A percentile compares a stretch with the other conserved stretches of the same genome.
These are phyloP conservation scores for Mimosa bimucronata DNA, from an alignment of 306 rosid genomes.

Conservation along the genomic window DNA sequence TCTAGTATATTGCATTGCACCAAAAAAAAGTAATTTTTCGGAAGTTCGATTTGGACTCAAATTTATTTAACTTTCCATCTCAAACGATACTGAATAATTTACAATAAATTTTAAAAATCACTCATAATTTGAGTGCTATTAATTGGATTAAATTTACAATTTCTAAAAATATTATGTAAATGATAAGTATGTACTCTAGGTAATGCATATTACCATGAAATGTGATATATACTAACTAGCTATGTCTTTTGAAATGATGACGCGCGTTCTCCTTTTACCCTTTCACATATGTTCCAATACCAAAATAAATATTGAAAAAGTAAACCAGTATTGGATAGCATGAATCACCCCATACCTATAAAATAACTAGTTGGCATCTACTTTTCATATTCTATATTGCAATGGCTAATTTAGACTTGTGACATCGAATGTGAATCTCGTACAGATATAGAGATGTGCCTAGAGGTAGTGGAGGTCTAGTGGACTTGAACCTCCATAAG, in stretches of 20 bases:
- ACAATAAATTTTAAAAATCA: neutral
- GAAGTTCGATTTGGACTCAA: neutral
- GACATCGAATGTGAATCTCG: neutral
- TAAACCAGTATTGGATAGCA: neutral
- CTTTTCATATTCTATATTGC: neutral
- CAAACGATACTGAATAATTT: neutral
- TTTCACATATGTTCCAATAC: neutral
- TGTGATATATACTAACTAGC: neutral
- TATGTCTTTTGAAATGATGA: neutral
- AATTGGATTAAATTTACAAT: neutral
- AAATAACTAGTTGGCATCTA: neutral
- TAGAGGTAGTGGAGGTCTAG: neutral
- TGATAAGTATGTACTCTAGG: neutral
- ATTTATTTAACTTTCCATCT: neutral
- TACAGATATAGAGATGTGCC: neutral
- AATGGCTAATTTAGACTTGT: neutral
- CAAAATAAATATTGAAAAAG: neutral
- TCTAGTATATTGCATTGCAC: too few species aligned
- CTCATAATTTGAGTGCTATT: neutral
- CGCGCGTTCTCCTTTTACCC: neutral
- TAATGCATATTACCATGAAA: neutral
- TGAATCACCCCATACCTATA: neutral
- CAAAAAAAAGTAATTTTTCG: neutral
- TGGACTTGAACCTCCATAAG: neutral
- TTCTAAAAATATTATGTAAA: neutral